Evolutionary conservation across 2,329 filamentous ascomycete species (phyloP).

Genomic region (Pestalotiopsis sp.): DNA sequence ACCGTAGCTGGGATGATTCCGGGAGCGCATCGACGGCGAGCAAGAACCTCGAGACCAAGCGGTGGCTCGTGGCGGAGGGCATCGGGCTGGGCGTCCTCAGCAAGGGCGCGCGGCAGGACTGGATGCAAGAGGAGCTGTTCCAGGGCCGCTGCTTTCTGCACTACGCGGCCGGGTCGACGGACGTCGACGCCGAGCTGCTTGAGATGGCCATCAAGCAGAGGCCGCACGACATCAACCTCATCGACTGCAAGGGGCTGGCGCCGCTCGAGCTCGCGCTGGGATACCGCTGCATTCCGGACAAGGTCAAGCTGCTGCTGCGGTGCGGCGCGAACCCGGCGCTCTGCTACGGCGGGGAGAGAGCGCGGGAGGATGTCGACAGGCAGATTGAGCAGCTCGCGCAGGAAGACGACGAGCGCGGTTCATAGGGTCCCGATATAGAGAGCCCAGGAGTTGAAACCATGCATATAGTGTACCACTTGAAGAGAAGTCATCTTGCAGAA

Average conservation of each 20-base stretch:
- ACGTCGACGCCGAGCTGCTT: not conserved
- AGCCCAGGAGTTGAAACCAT: not conserved
- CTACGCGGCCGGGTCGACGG: not conserved
- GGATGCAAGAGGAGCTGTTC: conserved; percentile 6
- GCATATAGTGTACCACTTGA: too few relatives aligned
- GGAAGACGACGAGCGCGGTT: not conserved
- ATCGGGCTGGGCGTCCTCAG: not conserved
- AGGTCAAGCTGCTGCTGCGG: not conserved
- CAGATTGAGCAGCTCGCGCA: not conserved
- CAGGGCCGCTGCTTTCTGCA: conserved; percentile 1
- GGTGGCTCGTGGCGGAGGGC: not conserved
- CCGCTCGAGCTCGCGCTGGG: conserved; percentile 7
- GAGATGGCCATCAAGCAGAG: not conserved
- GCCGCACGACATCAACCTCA: not conserved
- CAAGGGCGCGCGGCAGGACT: not conserved
- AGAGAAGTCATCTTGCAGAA: too few relatives aligned
- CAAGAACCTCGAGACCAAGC: conserved; percentile 4
- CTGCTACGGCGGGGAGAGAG: conserved; percentile 3
- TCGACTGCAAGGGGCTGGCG: conserved; percentile 1
- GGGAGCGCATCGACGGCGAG: not conserved
- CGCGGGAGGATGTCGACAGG: not conserved
- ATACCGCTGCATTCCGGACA: conserved; percentile 1
- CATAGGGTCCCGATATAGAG: not conserved
- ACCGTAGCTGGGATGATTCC: conserved; percentile 4
- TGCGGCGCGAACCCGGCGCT: not conserved